Evolutionary conservation across 768 basidiomycete genomes (phyloP).

Genomic region (Cyathus striatus): DNA sequence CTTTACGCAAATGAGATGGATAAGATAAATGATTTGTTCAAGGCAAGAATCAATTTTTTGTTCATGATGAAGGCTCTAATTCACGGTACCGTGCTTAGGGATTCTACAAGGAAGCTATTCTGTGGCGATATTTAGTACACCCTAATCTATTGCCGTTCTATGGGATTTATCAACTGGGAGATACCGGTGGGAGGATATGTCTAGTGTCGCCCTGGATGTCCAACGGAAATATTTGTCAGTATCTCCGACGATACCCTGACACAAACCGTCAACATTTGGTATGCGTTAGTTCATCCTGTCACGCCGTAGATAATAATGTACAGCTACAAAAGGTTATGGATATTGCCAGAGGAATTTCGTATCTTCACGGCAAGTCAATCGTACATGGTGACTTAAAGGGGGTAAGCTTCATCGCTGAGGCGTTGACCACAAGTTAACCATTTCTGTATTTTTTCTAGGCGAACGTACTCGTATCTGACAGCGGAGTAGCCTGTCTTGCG

Average conservation of each 20-base stretch:
- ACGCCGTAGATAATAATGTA: background rate
- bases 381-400: background rate
- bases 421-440: background rate
- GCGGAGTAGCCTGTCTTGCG: constrained; percentile 12
- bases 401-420: background rate
- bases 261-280: background rate
- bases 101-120: background rate
- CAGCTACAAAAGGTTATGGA: background rate
- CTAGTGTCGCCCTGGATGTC: background rate
- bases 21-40: background rate
- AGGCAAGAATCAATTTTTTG: background rate
- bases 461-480: constrained; percentile 12
- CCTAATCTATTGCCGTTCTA: background rate
- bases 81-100: background rate
- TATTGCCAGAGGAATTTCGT: background rate
- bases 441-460: constrained; percentile 2
- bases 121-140: background rate
- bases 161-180: background rate
- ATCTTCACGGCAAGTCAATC: background rate
- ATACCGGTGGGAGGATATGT: background rate
- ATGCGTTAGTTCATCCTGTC: background rate
- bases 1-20: background rate
- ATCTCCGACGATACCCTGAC: background rate
- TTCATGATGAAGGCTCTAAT: background rate
- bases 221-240: background rate